phyloP scores from a whole-genome alignment of 2,329 filamentous ascomycete species.

The Verticillium dahliae region DNA sequence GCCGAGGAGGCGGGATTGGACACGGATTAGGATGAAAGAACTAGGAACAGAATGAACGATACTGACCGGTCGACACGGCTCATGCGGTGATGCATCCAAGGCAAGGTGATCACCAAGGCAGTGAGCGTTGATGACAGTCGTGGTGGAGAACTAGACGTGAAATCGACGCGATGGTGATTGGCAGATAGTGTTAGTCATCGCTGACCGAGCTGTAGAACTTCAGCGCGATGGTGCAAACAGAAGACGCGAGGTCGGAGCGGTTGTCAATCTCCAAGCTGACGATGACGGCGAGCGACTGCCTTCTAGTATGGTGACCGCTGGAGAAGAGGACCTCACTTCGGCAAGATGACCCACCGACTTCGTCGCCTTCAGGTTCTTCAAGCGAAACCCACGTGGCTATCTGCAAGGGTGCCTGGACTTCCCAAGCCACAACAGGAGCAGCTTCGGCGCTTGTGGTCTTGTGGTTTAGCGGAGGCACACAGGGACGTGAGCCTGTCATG shows the following conservation, averaged over 20 bases:
- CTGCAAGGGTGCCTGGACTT: background rate
- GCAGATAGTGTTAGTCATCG: background rate
- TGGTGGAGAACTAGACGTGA: background rate
- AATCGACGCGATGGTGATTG: background rate
- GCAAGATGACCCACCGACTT: no score
- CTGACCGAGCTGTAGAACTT: background rate
- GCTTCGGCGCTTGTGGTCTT: background rate
- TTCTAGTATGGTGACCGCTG: background rate
- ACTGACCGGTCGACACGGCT: background rate
- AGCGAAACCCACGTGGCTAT: background rate
- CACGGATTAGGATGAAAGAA: background rate
- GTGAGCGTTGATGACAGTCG: background rate
- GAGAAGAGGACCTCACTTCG: background rate
- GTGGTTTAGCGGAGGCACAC: background rate
- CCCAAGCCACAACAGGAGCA: background rate
- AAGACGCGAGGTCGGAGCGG: background rate
- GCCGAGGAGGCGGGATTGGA: background rate
- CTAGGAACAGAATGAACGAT: background rate
- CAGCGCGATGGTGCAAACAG: background rate
- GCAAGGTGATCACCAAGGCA: background rate
- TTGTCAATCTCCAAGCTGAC: background rate
- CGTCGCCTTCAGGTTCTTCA: no score
- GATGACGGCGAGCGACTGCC: background rate
- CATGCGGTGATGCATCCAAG: background rate
- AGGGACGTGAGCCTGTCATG: background rate